phyloP scores from a whole-genome alignment of 2,329 filamentous ascomycete genomes.

The Hymenoscyphus scutula region DNA sequence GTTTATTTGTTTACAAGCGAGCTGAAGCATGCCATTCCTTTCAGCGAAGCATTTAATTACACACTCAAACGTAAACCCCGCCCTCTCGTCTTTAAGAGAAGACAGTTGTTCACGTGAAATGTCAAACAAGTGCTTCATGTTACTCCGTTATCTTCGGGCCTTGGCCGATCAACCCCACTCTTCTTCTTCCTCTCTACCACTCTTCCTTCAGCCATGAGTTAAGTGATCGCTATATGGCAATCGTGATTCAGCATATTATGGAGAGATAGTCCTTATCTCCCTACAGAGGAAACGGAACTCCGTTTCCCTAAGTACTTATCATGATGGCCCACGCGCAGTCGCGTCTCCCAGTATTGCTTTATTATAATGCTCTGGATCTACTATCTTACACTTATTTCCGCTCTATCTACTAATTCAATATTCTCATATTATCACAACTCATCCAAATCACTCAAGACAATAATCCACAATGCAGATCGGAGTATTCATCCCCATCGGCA shows the following conservation, averaged over 20 bases:
- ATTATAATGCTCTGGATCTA: neutral
- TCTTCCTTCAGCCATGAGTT: neutral
- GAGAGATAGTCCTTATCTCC: neutral
- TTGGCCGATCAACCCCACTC: neutral
- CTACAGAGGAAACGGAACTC: neutral
- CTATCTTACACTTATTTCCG: neutral
- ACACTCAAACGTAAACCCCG: too few relatives aligned
- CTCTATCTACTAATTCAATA: neutral
- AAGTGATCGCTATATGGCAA: neutral
- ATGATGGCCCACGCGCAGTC: neutral
- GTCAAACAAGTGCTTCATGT: neutral
- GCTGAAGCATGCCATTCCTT: too few relatives aligned
- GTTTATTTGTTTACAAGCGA: too few relatives aligned
- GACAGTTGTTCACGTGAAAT: neutral
- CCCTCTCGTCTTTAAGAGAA: too few relatives aligned
- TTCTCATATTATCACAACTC: neutral
- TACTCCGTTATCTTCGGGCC: neutral
- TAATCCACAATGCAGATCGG: constrained; percentile 23
- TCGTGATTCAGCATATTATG: neutral
- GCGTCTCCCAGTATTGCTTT: neutral
- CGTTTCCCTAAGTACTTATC: neutral
- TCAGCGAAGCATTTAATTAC: too few relatives aligned
- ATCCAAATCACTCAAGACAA: neutral
- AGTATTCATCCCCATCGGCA: constrained; percentile 31
- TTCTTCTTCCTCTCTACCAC: neutral